Base-by-base conservation (phyloP, 2,329 filamentous ascomycete genomes). In the Alternaria tenuissima region DNA sequence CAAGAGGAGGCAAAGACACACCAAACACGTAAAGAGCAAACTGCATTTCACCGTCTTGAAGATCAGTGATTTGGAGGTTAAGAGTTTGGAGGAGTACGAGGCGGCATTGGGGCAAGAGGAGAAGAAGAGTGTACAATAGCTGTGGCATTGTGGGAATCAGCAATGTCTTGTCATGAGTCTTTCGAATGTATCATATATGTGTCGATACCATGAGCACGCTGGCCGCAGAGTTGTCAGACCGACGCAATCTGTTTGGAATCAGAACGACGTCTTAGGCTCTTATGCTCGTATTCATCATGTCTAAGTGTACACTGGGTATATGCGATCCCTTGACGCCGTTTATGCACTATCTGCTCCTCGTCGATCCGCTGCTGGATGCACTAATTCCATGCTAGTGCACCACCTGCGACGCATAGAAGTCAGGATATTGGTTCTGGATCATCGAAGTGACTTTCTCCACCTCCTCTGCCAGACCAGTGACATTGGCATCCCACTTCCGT, bases 401-500 rank as follows among this genome's bases (percentile, higher is more conserved):
- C 64, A 79, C 79, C 44, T 82, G 77, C 20, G 77, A 72, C 32
- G 81, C 81, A 66, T 83, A 83, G 68, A 81, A 84, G 26, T 78
- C 78, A 22, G 95, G 93, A 77, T 94, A 93, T 74, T 92, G 88
- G 65, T 88, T 88, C 77, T 95, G 91, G 66, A 98, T 84, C 67
- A 90, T 86, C 43, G 92, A 93, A 16, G 92, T 92, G 62, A 96
- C 89, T 68, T 89, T 90, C 80, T 97, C 94, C 6, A 97, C 91
- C 75, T 96, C 92, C 78, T 98, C 93, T 2, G 94, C 89, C 57
- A 98, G 78, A 28, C 89, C 89, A 76, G 94, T 90, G 20, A 98
- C 92, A 69, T 96, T 96, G 32, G 87, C 85, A 78, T 98, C 94
- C 94, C 94, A 98, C 70, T 89, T 87, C 46, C 92, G 87, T 78